Conservation (phyloP, 345 rosid genomes). For the Abelmoschus esculentus region DNA sequence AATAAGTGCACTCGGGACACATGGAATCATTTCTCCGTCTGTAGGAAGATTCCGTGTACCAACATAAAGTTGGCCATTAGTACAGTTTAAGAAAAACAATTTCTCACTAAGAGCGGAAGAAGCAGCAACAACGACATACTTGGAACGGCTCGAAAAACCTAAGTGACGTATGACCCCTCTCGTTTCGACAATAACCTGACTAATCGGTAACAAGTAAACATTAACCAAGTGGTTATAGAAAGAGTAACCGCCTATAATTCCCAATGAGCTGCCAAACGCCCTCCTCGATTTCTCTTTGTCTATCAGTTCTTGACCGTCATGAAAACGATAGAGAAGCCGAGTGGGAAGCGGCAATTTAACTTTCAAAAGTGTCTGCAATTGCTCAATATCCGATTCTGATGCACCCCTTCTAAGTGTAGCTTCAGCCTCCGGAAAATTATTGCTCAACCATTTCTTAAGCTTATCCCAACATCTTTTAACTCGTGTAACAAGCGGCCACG, state of each 20-base stretch:
- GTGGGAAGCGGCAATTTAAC: conserved; percentile 74
- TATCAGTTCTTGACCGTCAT: conserved; percentile 57
- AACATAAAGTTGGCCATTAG: conserved; percentile 59
- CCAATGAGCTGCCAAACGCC: conserved; percentile 20
- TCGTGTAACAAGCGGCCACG: conserved; percentile 70
- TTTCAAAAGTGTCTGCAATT: conserved; percentile 38
- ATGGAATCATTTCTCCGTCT: conserved; percentile 59
- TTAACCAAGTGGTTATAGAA: conserved; percentile 46
- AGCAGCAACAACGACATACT: conserved; percentile 50
- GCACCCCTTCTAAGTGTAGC: conserved; percentile 71
- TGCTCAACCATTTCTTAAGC: conserved; percentile 48
- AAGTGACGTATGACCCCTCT: conserved; percentile 18
- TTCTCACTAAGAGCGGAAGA: conserved; percentile 34
- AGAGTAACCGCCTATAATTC: conserved; percentile 78
- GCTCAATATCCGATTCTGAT: conserved; percentile 53
- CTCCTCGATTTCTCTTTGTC: neutral
- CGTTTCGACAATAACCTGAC: conserved; percentile 41
- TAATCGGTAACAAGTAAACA: conserved; percentile 57
- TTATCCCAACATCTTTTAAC: conserved; percentile 72
- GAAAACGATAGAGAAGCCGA: conserved; percentile 71
- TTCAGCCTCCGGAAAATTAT: conserved; percentile 63
- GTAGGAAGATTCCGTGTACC: conserved; percentile 37
- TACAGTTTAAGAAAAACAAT: conserved; percentile 70
- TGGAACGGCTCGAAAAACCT: conserved; percentile 19
- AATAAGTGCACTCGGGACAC: conserved; percentile 63